Conservation (phyloP, 352 stramenopile species). For the Phytophthora cactorum region DNA sequence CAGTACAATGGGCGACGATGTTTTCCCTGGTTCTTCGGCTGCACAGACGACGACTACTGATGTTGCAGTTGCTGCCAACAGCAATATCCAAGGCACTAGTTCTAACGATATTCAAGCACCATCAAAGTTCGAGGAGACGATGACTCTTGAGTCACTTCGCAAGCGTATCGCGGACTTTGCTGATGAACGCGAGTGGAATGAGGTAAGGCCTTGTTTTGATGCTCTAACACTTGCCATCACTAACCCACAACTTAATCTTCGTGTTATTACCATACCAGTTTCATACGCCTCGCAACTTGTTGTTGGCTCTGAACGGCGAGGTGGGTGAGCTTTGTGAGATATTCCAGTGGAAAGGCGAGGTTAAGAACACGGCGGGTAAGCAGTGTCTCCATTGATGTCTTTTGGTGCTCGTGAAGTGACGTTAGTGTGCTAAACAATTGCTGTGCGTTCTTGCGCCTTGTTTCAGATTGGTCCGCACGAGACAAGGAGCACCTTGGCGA, state of each 20-base stretch:
- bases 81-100: conserved; percentile 11
- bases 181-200: conserved; percentile 67
- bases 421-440: not conserved
- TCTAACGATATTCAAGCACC: conserved; percentile 13
- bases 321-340: conserved; percentile 96
- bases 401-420: not conserved
- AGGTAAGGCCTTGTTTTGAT: conserved; percentile 55
- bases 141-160: conserved; percentile 63
- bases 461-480: conserved; percentile 68
- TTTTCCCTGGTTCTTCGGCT: conserved; percentile 41
- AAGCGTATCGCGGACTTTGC: conserved; percentile 62
- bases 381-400: not conserved
- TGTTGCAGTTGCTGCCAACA: conserved; percentile 27
- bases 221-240: not conserved
- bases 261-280: conserved; percentile 51
- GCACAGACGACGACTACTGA: conserved; percentile 32
- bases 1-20: conserved; percentile 48
- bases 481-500: conserved; percentile 93
- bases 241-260: not conserved
- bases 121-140: conserved; percentile 62
- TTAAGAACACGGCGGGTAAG: conserved; percentile 64
- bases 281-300: conserved; percentile 91
- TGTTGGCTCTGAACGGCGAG: conserved; percentile 95
- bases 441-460: not conserved
- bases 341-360: conserved; percentile 93